Evolutionary conservation across 768 basidiomycete genomes (phyloP), one percentile per base, ranked within the genome.

Genomic region (Termitomyces bulborhizus): DNA sequence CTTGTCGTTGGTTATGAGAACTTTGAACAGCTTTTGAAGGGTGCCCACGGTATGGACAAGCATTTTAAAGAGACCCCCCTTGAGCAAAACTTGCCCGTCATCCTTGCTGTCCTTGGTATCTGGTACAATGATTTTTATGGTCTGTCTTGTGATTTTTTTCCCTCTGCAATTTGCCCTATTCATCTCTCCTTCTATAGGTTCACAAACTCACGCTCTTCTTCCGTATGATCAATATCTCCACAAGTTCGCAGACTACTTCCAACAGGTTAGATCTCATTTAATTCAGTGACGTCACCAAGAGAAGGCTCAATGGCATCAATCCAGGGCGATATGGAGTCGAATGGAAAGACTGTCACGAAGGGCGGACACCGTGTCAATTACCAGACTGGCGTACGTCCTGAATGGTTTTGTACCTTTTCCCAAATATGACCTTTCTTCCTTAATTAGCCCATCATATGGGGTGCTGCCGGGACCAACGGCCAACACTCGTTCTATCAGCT

Each of bases 81-180:
- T 56, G 89, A 98, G 76, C 71, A 86, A 48, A 98, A 98, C 72
- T 73, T 98, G 65, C 97, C 97, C 3, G 92, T 97, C 41, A 73
- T 98, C 51, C 75, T 98, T 64, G 97, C 90, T 1, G 78, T 90
- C 16, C 69, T 97, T 57, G 96, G 97, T 6, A 79, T 98, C 65
- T 99, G 97, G 97, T 99, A 98, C 79, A 97, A 98, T 69, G 92
- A 98, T 76, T 99, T 98, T 73, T 98, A 96, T 68, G 90, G 85
- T 73, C 51, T 12, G 71, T 56, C n/a, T 36, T 39, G 1, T n/a
- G 7, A 15, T 18, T 36, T 45, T 36, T 45, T 29, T 48, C 39
- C 16, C 26, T 9, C 21, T 37, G 4, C 54, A n/a, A 46, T 34
- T 34, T 7, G 16, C 15, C 12, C 5, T 46, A 32, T 46, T 18